Conservation (phyloP, 768 basidiomycete species). For the Leccinum pellstonianum region DNA sequence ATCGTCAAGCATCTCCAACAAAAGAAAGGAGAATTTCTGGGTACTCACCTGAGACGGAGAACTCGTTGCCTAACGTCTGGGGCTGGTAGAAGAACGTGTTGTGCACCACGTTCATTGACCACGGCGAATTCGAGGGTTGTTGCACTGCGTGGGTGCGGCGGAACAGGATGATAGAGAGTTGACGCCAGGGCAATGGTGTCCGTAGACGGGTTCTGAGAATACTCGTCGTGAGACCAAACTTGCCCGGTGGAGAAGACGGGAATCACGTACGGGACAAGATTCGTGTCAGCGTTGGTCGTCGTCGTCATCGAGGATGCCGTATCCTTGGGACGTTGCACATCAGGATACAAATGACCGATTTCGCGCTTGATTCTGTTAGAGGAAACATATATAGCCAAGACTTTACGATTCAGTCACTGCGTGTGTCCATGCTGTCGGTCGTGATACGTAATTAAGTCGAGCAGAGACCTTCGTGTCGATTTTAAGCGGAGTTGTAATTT, state of each 20-base stretch:
- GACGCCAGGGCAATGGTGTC: neutral
- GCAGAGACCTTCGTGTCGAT: neutral
- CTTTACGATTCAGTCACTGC: too few species aligned
- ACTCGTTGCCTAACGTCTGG: conserved; percentile 78
- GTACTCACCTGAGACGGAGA: conserved; percentile 72
- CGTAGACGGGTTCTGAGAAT: conserved; percentile 26
- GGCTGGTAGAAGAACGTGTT: conserved; percentile 65
- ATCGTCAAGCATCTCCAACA: conserved; percentile 58
- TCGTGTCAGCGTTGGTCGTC: conserved; percentile 32
- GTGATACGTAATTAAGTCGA: too few species aligned
- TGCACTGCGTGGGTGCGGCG: conserved; percentile 11
- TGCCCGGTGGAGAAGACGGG: neutral
- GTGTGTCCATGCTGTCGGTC: too few species aligned
- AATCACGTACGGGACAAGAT: conserved; percentile 25
- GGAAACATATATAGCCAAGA: too few species aligned
- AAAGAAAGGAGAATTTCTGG: neutral
- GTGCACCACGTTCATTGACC: conserved; percentile 53
- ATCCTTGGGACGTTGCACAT: conserved; percentile 60
- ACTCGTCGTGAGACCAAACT: neutral
- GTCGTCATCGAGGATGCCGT: conserved; percentile 13
- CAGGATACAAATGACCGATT: conserved; percentile 92
- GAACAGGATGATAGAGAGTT: too few species aligned
- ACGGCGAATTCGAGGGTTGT: conserved; percentile 40
- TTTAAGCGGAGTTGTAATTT: conserved; percentile 33
- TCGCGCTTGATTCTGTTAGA: conserved; percentile 84